phyloP scores from a whole-genome alignment of 2,329 filamentous ascomycete genomes.

The Hawksworthiomyces lignivorus region DNA sequence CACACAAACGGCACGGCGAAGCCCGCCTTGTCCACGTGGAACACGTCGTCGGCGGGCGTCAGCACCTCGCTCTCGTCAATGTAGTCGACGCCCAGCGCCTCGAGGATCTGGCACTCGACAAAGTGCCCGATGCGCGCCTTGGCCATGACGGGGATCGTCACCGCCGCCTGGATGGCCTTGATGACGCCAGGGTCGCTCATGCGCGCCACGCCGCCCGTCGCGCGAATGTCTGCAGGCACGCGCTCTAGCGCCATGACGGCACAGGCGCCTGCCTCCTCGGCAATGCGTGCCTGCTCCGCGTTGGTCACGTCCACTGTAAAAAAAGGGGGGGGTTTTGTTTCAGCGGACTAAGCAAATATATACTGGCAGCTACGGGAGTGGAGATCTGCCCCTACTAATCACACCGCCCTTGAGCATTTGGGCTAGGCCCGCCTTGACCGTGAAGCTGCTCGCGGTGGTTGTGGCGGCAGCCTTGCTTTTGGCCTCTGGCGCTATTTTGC shows the following conservation, averaged over 20 bases:
- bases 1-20: constrained; percentile 91
- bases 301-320: constrained; percentile 94
- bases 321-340: no score
- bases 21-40: constrained; percentile 82
- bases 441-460: no score
- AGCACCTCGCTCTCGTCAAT: constrained; percentile 98
- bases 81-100: constrained; percentile 92
- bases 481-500: constrained; percentile 8
- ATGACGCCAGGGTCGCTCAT: constrained; percentile 97
- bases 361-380: no score
- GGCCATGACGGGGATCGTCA: constrained; percentile 98
- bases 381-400: constrained; percentile 63
- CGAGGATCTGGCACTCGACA: constrained; percentile 96
- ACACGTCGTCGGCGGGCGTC: constrained; percentile 81
- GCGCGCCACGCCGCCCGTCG: constrained; percentile 84
- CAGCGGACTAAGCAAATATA: no score
- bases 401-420: constrained; percentile 99
- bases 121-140: constrained; percentile 97
- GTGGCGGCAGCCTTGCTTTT: no score
- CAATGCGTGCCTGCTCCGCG: constrained; percentile 88
- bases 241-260: constrained; percentile 99
- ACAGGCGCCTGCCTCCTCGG: constrained; percentile 89
- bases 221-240: constrained; percentile 91
- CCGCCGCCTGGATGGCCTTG: constrained; percentile 86
- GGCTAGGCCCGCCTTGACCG: constrained; percentile 88